phyloP scores from a whole-genome alignment of 192 early-diverging fungal genomes.

The Backusella westeae region DNA sequence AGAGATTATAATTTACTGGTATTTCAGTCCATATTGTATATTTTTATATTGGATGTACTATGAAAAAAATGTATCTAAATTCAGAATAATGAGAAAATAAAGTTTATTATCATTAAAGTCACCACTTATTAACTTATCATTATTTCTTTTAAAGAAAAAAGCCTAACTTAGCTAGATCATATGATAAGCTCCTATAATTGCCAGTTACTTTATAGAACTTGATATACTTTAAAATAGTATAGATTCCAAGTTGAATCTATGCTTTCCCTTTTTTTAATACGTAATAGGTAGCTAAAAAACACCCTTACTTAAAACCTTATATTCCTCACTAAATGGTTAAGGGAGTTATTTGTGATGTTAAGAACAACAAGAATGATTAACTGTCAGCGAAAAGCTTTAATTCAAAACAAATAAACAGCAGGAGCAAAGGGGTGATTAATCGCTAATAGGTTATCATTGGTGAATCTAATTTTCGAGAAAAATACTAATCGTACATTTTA shows the following conservation, averaged over 20 bases:
- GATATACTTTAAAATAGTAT: not conserved
- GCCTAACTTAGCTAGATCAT: not conserved
- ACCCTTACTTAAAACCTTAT: not conserved
- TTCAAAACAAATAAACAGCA: not conserved
- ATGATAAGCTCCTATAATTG: not conserved
- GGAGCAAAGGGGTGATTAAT: not conserved
- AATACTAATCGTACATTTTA: not conserved
- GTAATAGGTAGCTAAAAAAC: too few species aligned
- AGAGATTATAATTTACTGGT: too few species aligned
- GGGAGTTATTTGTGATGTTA: not conserved
- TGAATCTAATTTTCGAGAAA: not conserved
- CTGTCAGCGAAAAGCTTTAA: not conserved
- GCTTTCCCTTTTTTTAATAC: too few species aligned
- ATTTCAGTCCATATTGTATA: not conserved
- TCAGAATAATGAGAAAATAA: not conserved
- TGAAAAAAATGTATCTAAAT: not conserved
- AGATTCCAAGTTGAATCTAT: too few species aligned
- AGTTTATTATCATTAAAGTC: not conserved
- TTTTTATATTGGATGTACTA: too few species aligned
- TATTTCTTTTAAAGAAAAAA: not conserved
- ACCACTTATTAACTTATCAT: not conserved
- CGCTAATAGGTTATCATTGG: not conserved
- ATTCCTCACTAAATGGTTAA: not conserved
- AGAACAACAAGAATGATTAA: not conserved
- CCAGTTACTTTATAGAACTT: not conserved